Percentiles rank a stretch among this genome's conserved stretches.
These are phyloP conservation scores for Amaranthus tricolor DNA, from an alignment of 179 eudicot genomes.

Conservation along the genomic window DNA sequence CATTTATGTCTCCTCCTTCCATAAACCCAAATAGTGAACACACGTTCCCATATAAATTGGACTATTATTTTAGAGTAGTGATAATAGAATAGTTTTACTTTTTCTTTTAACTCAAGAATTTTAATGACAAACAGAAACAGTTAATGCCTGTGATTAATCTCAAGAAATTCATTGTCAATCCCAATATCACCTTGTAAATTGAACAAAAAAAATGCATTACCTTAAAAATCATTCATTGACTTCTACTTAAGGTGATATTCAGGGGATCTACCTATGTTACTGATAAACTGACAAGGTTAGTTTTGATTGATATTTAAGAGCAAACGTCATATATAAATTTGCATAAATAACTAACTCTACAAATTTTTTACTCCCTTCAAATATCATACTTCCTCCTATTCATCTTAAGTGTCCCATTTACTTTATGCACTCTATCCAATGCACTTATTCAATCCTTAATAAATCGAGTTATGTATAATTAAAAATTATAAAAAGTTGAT, in stretches of 20 bases:
- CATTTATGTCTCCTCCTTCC: conserved; percentile 26
- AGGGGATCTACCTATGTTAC: no score
- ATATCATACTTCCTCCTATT: no score
- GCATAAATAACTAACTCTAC: no score
- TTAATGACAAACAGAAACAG: conserved; percentile 15
- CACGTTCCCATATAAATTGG: conserved; percentile 29
- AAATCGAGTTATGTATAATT: no score
- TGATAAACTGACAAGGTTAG: no score
- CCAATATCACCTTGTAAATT: conserved; percentile 17
- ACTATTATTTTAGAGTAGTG: conserved; percentile 2
- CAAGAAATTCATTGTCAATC: conserved; percentile 25
- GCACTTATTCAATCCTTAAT: no score
- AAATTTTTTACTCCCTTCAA: no score
- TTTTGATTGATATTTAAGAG: no score
- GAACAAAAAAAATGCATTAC: not conserved
- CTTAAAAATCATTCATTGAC: not conserved
- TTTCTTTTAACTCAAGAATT: not conserved
- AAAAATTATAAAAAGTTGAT: no score
- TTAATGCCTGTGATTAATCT: conserved; percentile 31
- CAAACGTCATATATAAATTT: no score
- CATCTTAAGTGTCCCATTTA: no score
- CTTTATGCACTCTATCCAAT: no score
- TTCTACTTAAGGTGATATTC: not conserved
- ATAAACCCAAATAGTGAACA: conserved; percentile 27
- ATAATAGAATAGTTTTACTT: not conserved